Base-by-base conservation (phyloP, 495 filamentous ascomycete species). In the Penicillium herquei region DNA sequence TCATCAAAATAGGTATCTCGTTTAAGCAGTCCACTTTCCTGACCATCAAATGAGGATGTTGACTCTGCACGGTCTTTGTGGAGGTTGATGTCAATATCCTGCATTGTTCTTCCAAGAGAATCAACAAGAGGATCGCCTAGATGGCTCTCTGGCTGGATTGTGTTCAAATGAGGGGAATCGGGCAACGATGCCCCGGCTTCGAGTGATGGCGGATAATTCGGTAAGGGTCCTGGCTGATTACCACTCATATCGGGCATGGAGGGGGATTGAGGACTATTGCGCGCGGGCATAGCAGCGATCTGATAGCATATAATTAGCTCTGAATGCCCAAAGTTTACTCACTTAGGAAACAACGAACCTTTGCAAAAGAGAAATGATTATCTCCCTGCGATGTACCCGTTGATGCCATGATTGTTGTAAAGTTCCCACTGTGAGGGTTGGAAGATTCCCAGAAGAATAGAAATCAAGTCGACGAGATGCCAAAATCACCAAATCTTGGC, bases 1-100 rank as follows among this genome's bases (percentile, higher is more conserved):
- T 82, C 79, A 48, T 82, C 79, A 59, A 79, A 77, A 8, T 69
- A 78, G 45, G 65, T 69, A 51, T 76, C 70, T 46, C 70, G 66
- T 62, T 75, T 76, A 33, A 77, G 59, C 33, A 69, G 17, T 21
- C 66, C 63, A 56, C 70, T 67, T 13, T 62, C 67, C 39, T 66
- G 71, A n/a, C 42, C 59, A 48, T 65, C 66, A 34, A 54, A 41
- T 7, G 69, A 69, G 34, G 69, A 67, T 9, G 59, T 59, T 34
- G 66, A 63, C 42, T 56, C 64, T 34, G 69, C 66, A 47, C 54
- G 60, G 14, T 62, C 64, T 17, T 70, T 71, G 26, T 67, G 66
- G 30, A 60, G 61, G 42, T 52, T 62, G 14, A 78, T 56, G 45
- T 68, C 59, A 42, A 72, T 65, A 30, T 61, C 64, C 55, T 74